These are phyloP conservation scores for Mycogone perniciosa DNA, from an alignment of 2,329 filamentous ascomycete species.

Conservation along the genomic window DNA sequence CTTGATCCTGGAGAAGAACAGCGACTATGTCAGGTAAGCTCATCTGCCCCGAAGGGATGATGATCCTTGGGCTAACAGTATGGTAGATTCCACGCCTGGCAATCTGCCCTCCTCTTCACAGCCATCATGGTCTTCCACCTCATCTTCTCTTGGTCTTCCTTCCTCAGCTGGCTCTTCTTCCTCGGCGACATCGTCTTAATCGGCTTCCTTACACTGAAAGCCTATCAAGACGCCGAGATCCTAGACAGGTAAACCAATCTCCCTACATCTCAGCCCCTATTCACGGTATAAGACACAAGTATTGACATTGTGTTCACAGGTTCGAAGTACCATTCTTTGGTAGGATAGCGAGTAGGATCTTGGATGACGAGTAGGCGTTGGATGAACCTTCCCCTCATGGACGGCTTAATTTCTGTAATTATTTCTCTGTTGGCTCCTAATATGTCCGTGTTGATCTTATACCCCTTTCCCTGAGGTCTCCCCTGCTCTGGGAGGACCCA, in stretches of 20 bases:
- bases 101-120: slow-evolving; percentile 78
- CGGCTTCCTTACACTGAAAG: slow-evolving; percentile 66
- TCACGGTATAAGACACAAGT: neutral
- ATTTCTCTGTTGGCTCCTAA: neutral
- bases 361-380: slow-evolving; percentile 66
- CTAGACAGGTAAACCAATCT: slow-evolving; percentile 45
- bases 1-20: slow-evolving; percentile 84
- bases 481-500: neutral
- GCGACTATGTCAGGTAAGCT: slow-evolving; percentile 83
- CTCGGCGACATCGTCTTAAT: slow-evolving; percentile 70
- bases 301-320: slow-evolving; percentile 32
- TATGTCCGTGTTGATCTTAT: slow-evolving; percentile 2
- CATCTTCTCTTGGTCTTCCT: slow-evolving; percentile 75
- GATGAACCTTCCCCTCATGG: neutral
- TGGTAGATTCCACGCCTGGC: slow-evolving; percentile 88
- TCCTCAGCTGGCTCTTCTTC: slow-evolving; percentile 80
- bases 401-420: neutral
- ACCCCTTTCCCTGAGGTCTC: slow-evolving; percentile 1
- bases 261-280: neutral
- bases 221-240: slow-evolving; percentile 75
- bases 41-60: neutral
- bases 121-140: slow-evolving; percentile 71
- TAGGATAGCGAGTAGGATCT: slow-evolving; percentile 74
- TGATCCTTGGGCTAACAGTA: no score
- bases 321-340: slow-evolving; percentile 88